Base-by-base conservation (phyloP, 169 alveolate species). In the Besnoitia besnoiti region DNA sequence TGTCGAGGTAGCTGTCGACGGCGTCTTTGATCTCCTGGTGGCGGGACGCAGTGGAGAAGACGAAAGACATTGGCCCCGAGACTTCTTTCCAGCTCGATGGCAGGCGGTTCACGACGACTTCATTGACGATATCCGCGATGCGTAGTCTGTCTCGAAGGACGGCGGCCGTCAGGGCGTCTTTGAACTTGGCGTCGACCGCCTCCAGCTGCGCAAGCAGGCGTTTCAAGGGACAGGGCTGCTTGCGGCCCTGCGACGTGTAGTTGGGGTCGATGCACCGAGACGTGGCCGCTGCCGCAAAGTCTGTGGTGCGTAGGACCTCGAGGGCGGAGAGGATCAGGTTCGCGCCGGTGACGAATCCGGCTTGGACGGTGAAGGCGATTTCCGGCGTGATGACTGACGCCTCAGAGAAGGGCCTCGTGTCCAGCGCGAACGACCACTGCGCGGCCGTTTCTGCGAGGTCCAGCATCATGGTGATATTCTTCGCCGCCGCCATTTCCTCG, bases 61-160 rank as follows among this genome's bases (percentile, higher is more conserved):
- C 50, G 87, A 77, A 77, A 19, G 55, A 77, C 87, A 77, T 77
- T 24, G 87, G 87, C 14, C 87, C 87, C 61, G 59, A 39, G 61
- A 42, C 55, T 42, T 77, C 59, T 4, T 2, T 1, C 87, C 87
- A 77, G 7, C 40, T 19, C 37, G 50, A 19, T 5, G 87, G 87
- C 4, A 77, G 49, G 33, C 87, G 87, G 10, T 77, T 77, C 33
- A 77, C 44, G 37, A 77, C 30, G 59, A 42, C 61, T 2, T 4
- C 87, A 16, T 77, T 21, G 37, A 77, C 33, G 61, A 27, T 24
- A 10, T 77, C 87, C 40, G 61, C 47, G 49, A 77, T 16, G 0
- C 30, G 55, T 12, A 44, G 44, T 37, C 87, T 3, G 87, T 77
- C 49, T 19, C 40, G 3, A 0, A 77, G 61, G 87, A 77, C 40